phyloP scores from a whole-genome alignment of 306 rosid species.

The Medicago truncatula region DNA sequence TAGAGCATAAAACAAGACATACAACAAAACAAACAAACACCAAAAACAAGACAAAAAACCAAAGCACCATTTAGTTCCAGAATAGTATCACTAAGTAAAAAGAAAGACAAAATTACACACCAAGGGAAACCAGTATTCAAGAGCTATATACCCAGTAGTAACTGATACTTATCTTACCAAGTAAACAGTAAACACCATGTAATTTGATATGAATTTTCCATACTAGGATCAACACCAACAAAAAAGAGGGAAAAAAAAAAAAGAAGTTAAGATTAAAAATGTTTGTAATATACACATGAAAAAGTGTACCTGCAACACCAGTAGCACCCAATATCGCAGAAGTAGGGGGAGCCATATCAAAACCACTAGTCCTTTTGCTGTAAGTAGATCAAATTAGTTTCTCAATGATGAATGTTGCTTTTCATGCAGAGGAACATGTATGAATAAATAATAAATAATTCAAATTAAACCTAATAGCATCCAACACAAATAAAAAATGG shows the following conservation, averaged over 20 bases:
- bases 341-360: conserved; percentile 98
- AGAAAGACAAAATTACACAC: conserved; percentile 58
- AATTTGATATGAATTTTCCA: conserved; percentile 93
- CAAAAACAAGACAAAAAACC: conserved; percentile 95
- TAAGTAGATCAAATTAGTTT: conserved; percentile 49
- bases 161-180: conserved; percentile 90
- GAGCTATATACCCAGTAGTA: conserved; percentile 58
- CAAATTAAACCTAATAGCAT: not conserved
- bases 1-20: conserved; percentile 88
- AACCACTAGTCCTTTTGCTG: conserved; percentile 99
- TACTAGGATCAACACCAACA: conserved; percentile 73
- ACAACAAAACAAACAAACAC: conserved; percentile 98
- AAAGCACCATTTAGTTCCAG: conserved; percentile 96
- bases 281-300: conserved; percentile 40
- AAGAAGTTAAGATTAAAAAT: conserved; percentile 69
- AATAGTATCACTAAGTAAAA: conserved; percentile 78
- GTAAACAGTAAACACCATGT: conserved; percentile 83
- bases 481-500: conserved; percentile 2
- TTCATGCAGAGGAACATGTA: not conserved
- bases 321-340: conserved; percentile 76
- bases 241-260: conserved; percentile 39
- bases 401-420: conserved; percentile 17
- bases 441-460: not conserved
- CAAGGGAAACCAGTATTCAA: conserved; percentile 54
- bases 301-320: conserved; percentile 74